Conservation (phyloP, 2,329 filamentous ascomycete species). For the Paraconiothyrium sp. region DNA sequence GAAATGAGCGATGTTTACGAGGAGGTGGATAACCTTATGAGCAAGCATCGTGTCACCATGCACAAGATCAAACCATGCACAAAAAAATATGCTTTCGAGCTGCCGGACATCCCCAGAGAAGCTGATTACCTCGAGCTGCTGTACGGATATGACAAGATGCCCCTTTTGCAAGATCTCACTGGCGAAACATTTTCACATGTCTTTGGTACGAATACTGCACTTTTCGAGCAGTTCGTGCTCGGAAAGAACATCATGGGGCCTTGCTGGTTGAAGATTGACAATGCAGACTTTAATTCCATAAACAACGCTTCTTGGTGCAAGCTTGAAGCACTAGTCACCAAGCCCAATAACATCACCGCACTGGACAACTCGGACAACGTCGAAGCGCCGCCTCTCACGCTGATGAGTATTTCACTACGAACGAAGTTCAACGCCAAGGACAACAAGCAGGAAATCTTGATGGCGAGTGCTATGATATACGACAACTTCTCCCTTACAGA, state of each 20-base stretch:
- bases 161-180: constrained; percentile 72
- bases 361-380: constrained; percentile 81
- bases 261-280: constrained; percentile 93
- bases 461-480: constrained; percentile 91
- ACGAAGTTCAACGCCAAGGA: constrained; percentile 89
- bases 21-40: constrained; percentile 90
- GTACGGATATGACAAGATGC: constrained; percentile 88
- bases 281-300: constrained; percentile 82
- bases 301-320: constrained; percentile 98
- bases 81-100: constrained; percentile 94
- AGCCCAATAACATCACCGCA: constrained; percentile 78
- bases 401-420: constrained; percentile 94
- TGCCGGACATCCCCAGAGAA: constrained; percentile 86
- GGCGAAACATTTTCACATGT: constrained; percentile 94
- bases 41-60: constrained; percentile 82
- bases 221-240: constrained; percentile 98
- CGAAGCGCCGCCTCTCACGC: constrained; percentile 84
- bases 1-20: constrained; percentile 89
- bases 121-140: constrained; percentile 93
- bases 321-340: constrained; percentile 83
- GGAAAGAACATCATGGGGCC: constrained; percentile 99
- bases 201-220: constrained; percentile 89
- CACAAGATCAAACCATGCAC: constrained; percentile 93
- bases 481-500: constrained; percentile 88
- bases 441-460: constrained; percentile 95